Base-by-base conservation (phyloP, 139 green algal genomes). In the Chlamydomonas schloesseri region DNA sequence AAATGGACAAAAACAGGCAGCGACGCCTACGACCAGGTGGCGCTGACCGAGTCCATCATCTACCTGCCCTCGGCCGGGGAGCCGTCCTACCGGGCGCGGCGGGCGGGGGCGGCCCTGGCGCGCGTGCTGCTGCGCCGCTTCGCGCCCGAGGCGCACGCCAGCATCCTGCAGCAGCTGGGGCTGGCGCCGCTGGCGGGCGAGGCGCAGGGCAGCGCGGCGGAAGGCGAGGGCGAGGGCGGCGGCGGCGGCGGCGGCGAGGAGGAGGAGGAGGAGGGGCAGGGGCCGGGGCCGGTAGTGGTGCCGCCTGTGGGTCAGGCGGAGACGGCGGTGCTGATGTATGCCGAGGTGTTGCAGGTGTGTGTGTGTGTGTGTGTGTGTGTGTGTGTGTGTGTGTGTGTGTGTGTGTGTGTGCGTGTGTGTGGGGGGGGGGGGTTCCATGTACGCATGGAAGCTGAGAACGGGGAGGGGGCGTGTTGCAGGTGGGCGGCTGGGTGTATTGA, bases 121-220 rank as follows among this genome's bases (percentile, higher is more conserved):
- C 64, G 78, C 0, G 31, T 75, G 34, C 62, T 84, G 64, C 74
- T 84, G 23, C 21, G 64, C n/a, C 37, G 64, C n/a, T 84, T 67
- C 31, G 28, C 64, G 0, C 42, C 42, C 6, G 42, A 5, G 42
- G 46, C 20, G 14, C 64, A 74, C 46, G n/a, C 33, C 29, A 8
- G n/a, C 23, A 34, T 84, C 14, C 46, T 84, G 65, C 29, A 17
- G 46, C 36, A 50, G 64, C 64, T 84, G 64, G 17, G 34, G 10
- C 78, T 84, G 64, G 64, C 78, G 29, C 64, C 58, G 36, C 64
- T 84, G 64, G 64, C 64, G 64, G 78, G 78, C 21, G 42, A 84
- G 31, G 65, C 64, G 64, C n/a, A 37, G 64, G 64, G 26, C 1
- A n/a, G 64, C 0, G n/a, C 42, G 64, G 64, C 0, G n/a, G 64